Evolutionary conservation across 257 asterid genomes (phyloP), one percentile per base, ranked within the genome.

Genomic region (Knoxia roxburghii): DNA sequence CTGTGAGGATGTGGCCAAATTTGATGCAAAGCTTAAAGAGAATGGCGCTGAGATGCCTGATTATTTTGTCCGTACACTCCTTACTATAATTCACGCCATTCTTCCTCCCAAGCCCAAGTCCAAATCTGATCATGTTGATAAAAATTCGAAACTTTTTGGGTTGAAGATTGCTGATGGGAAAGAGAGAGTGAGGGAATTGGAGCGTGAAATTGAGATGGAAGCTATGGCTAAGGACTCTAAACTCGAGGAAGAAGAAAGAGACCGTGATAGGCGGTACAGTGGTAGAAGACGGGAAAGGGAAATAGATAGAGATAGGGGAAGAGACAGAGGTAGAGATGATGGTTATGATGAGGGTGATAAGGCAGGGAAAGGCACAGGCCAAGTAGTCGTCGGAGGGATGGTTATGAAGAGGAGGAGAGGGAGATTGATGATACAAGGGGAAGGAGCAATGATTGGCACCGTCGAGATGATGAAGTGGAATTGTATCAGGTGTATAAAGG

Each of bases 1-100:
- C 6, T 89, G 92, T 63, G 83, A 76, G 26, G 78, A 81, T 1
- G 84, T 76, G 11, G 86, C 76, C 10, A 87, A 84, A 41, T 92
- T 87, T 50, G 98, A 92, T 67, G 50, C 53, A 0, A 75, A 83
- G 58, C 80, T 92, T 81, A 92, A 86, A 54, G 80, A 82, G 48
- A 79, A 74, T 30, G 97, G 89, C 21, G 96, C 96, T 0, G 95
- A 87, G 58, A 77, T 87, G 83, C 98, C 96, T 7, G 98, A 92
- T 86, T 92, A 92, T 61, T 89, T 92, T 48, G 96, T 92, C 1
- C 80, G 85, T 29, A 89, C 96, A 14, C 78, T 92, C 23, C 87
- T 92, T 5, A 89, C 95, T 3, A 87, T 92, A 10, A 92, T 89
- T 55, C 98, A 87, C 57, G 97, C 91, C 6, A 89, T 92, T 74